A percentile compares a stretch with the other conserved stretches of the same genome.
phyloP scores from a whole-genome alignment of 140 eudicot genomes.

The Erigeron philadelphicus region DNA sequence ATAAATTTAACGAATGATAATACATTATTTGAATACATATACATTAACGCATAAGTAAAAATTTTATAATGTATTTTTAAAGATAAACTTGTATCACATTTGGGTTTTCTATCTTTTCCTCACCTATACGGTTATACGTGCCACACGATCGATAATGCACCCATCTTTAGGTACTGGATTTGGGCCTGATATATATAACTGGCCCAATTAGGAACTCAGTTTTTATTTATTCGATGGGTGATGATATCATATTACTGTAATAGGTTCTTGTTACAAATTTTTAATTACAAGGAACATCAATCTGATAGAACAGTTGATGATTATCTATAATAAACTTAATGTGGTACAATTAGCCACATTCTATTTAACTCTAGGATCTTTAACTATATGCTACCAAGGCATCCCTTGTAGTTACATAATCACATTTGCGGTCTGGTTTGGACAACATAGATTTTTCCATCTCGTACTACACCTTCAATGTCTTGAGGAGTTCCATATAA shows the following conservation, averaged over 20 bases:
- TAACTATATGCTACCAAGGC: background rate
- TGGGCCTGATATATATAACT: background rate
- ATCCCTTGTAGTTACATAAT: slow-evolving; percentile 13
- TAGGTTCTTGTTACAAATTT: slow-evolving; percentile 18
- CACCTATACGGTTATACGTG: no score
- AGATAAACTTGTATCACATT: no score
- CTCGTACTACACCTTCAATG: slow-evolving; percentile 90
- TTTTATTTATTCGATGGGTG: background rate
- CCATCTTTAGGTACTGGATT: background rate
- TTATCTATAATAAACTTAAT: slow-evolving; percentile 6
- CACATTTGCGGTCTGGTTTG: slow-evolving; percentile 99
- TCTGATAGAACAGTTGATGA: background rate
- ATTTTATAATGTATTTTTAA: no score
- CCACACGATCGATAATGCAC: no score
- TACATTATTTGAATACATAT: no score
- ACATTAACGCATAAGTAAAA: no score
- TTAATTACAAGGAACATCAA: background rate
- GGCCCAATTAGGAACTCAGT: background rate
- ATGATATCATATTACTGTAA: background rate
- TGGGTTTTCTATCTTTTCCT: no score
- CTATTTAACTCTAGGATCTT: background rate
- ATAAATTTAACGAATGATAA: no score
- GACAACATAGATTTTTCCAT: slow-evolving; percentile 86
- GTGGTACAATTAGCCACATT: slow-evolving; percentile 19
- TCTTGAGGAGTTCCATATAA: slow-evolving; percentile 93